Percentiles rank a stretch among this genome's conserved stretches.
Conservation (phyloP, 805 yeast species). For the Yarrowia sp. region DNA sequence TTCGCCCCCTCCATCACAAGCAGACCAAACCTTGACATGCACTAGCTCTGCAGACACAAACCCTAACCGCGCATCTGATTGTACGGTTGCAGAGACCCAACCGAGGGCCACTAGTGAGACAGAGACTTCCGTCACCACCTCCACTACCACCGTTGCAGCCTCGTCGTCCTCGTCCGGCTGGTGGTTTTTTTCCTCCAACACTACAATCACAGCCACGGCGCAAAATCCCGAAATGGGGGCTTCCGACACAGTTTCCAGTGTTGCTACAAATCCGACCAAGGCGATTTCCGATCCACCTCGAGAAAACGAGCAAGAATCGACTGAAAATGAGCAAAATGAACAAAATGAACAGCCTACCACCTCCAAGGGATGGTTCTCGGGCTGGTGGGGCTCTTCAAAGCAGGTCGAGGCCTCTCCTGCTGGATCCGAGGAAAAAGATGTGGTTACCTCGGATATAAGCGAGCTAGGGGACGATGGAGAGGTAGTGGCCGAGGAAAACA, state of each 20-base stretch:
- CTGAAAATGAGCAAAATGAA: no score
- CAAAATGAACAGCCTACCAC: no score
- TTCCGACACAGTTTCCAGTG: not conserved
- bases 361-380: slow-evolving; percentile 25
- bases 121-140: not conserved
- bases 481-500: slow-evolving; percentile 26
- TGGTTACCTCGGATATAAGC: slow-evolving; percentile 1
- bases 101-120: not conserved
- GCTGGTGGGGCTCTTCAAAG: slow-evolving; percentile 27
- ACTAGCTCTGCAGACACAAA: slow-evolving; percentile 2
- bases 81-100: slow-evolving; percentile 32
- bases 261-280: slow-evolving; percentile 8
- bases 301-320: no score
- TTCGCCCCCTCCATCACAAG: slow-evolving; percentile 28
- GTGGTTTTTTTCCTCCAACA: slow-evolving; percentile 34
- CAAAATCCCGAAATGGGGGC: slow-evolving; percentile 2
- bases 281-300: not conserved
- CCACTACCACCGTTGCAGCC: slow-evolving; percentile 15
- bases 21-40: slow-evolving; percentile 20
- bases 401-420: slow-evolving; percentile 21
- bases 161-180: slow-evolving; percentile 17
- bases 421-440: slow-evolving; percentile 23
- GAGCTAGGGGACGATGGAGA: slow-evolving; percentile 21
- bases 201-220: not conserved
- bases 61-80: slow-evolving; percentile 39